Evolutionary conservation across 371 early-diverging fungal species (phyloP).

Genomic region (Sporodiniella umbellata): DNA sequence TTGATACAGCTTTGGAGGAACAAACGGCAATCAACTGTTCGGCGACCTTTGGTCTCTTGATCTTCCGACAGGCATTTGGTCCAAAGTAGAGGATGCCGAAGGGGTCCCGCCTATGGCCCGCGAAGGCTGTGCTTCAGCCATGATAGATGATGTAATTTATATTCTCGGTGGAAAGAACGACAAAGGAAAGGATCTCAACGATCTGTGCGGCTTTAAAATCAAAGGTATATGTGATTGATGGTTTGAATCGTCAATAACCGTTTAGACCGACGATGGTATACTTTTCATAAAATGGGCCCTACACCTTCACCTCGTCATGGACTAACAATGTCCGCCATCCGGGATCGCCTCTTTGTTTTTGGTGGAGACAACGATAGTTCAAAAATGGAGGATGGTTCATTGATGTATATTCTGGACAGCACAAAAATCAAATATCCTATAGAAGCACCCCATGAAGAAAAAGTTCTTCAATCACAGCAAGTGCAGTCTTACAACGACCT

Average conservation of each 20-base stretch:
- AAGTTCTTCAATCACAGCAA: constrained; percentile 17
- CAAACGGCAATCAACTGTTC: constrained; percentile 61
- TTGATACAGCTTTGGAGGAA: constrained; percentile 66
- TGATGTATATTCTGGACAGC: constrained; percentile 66
- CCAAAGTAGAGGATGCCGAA: constrained; percentile 54
- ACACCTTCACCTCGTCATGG: constrained; percentile 64
- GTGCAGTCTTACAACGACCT: constrained; percentile 18
- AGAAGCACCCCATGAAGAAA: constrained; percentile 21
- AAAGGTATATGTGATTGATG: constrained; percentile 36
- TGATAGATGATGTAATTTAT: constrained; percentile 75
- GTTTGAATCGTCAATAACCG: neutral
- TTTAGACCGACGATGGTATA: constrained; percentile 56
- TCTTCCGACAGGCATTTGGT: constrained; percentile 55
- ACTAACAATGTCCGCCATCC: constrained; percentile 60
- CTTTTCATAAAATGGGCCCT: constrained; percentile 71
- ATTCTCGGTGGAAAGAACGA: constrained; percentile 70
- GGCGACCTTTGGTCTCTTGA: constrained; percentile 79
- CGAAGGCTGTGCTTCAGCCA: constrained; percentile 60
- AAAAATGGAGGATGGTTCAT: constrained; percentile 50
- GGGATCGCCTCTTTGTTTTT: constrained; percentile 60
- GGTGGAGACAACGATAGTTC: constrained; percentile 59
- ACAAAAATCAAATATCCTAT: constrained; percentile 70
- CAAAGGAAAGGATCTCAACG: constrained; percentile 59
- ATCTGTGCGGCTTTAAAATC: constrained; percentile 73
- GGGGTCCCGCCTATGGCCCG: constrained; percentile 68